Base-by-base conservation (phyloP, 1,139 yeast species). In the Debaryomycetaceae sp. region DNA sequence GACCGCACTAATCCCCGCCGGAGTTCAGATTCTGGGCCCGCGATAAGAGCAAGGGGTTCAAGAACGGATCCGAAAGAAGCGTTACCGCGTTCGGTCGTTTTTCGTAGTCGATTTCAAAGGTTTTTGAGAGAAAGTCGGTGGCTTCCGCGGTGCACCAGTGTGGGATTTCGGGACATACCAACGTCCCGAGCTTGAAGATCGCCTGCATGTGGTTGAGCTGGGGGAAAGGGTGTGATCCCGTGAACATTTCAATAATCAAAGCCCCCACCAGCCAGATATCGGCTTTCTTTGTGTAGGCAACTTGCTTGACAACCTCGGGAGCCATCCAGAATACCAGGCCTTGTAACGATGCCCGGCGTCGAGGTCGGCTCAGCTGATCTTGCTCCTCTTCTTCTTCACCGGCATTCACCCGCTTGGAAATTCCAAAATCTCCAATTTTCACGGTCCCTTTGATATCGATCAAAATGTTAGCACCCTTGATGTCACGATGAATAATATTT, bases 241-340 rank as follows among this genome's bases (percentile, higher is more conserved):
- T 83, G 47, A 81, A 81, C 96, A 87, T 87, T 51, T 87, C 97
- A 19, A 87, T 77, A 13, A 86, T 72, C 20, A 87, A 66, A 51
- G 96, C 85, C 0, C 95, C 97, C 4, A 87, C 81, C 0, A 95
- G 82, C 97, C 97, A 87, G 19, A 87, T 85, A 50, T 87, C 97
- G 0, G 94, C 94, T 48, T 82, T 83, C 29, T 80, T 74, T 4
- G 95, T 86, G 34, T 85, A 82, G 0, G 90, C 82, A 1, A 85
- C 77, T 47, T 86, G 95, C 45, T 83, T 82, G 11, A 86, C 95
- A 11, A 87, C 95, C 49, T 87, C 97, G 0, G 97, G 97, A 0
- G 96, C 95, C 97, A 87, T 87, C 97, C 97, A 87, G 47, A 78
- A 87, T 0, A 86, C 94, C 5, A 94, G 82, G 1, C 97, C 97